These are phyloP conservation scores for Hawksworthiomyces lignivorus DNA, from an alignment of 2,329 filamentous ascomycete species.

Conservation along the genomic window DNA sequence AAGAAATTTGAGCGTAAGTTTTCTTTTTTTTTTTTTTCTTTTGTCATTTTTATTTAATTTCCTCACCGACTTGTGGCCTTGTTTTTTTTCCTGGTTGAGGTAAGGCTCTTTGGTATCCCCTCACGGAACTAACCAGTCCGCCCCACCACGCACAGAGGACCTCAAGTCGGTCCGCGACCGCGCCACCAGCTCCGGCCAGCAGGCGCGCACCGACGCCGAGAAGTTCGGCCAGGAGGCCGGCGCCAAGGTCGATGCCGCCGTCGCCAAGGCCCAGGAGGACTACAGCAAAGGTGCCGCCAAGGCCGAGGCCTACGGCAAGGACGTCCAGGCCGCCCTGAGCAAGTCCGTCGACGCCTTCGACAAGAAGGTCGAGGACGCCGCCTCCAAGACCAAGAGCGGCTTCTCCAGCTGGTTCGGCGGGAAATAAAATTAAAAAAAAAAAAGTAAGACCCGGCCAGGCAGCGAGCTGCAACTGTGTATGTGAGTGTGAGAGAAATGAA, in stretches of 20 bases:
- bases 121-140: too few relatives aligned
- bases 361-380: constrained; percentile 68
- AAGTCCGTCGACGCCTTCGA: constrained; percentile 78
- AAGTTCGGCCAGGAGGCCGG: constrained; percentile 54
- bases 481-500: too few relatives aligned
- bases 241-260: constrained; percentile 59
- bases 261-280: constrained; percentile 58
- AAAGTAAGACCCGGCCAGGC: constrained; percentile 31
- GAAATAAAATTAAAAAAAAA: background rate
- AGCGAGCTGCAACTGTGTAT: too few relatives aligned
- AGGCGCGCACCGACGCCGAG: constrained; percentile 58
- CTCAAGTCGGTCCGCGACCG: constrained; percentile 60
- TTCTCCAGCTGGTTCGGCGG: constrained; percentile 81
- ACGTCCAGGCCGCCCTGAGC: constrained; percentile 47
- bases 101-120: too few relatives aligned
- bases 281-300: constrained; percentile 32
- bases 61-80: too few relatives aligned
- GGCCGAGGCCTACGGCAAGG: constrained; percentile 50
- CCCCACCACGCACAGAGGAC: too few relatives aligned
- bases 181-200: constrained; percentile 56
- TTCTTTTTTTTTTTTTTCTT: background rate
- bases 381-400: constrained; percentile 75
- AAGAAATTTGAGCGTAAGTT: constrained; percentile 75
- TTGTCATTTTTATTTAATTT: too few relatives aligned
- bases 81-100: too few relatives aligned